Conservation (phyloP, 2,329 filamentous ascomycete species). For the Ampelomyces quisqualis region DNA sequence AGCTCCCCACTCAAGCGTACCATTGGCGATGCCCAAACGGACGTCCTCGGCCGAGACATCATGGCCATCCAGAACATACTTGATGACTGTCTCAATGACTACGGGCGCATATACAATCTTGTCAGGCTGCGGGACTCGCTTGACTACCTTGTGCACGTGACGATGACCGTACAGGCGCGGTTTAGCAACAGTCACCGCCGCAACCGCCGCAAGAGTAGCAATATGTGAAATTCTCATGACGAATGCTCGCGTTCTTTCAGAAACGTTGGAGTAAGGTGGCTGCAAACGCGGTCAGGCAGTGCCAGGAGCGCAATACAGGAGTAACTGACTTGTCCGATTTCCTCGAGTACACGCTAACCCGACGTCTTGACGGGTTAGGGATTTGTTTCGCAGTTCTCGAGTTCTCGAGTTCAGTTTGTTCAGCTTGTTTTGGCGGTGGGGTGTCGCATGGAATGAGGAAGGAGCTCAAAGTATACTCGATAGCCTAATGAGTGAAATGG, state of each 20-base stretch:
- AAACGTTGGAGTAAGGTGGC: neutral
- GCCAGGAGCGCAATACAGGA: neutral
- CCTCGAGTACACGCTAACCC: neutral
- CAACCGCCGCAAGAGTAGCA: conserved; percentile 45
- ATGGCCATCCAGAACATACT: conserved; percentile 71
- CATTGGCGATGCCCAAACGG: conserved; percentile 68
- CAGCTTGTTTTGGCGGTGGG: conserved; percentile 7
- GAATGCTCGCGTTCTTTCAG: conserved; percentile 7
- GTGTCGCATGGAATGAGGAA: conserved; percentile 21
- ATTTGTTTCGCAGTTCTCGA: conserved; percentile 1
- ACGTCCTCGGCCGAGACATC: conserved; percentile 64
- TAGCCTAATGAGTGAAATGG: conserved; percentile 40
- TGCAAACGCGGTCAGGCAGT: neutral
- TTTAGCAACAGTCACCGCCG: conserved; percentile 56
- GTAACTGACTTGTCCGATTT: neutral
- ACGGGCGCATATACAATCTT: conserved; percentile 54
- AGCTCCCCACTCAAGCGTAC: conserved; percentile 64
- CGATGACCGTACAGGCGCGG: conserved; percentile 61
- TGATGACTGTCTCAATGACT: conserved; percentile 62
- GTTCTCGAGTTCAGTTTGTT: conserved; percentile 11
- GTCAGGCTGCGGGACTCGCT: conserved; percentile 51
- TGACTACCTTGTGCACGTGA: conserved; percentile 46
- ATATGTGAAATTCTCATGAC: conserved; percentile 42
- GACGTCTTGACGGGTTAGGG: neutral
- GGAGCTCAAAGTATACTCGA: conserved; percentile 23